phyloP scores from a whole-genome alignment of 1,284 basidiomycete genomes.

The Marasmius oreades region DNA sequence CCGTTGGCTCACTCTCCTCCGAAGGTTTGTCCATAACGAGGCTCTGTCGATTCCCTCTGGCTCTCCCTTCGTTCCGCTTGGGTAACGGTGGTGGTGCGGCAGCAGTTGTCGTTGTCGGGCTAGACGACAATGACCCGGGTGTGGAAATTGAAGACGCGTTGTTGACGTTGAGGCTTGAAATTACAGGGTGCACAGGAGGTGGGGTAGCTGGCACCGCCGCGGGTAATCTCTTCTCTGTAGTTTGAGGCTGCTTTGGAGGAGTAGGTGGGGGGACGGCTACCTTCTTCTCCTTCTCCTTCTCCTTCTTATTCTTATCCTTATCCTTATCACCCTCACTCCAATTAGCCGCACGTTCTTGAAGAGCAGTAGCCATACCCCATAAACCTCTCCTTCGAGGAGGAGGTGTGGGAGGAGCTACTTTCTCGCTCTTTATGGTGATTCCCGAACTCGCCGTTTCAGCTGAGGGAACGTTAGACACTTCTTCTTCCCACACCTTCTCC shows the following conservation, averaged over 20 bases:
- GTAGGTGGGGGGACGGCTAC: neutral
- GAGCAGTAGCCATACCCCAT: constrained; percentile 55
- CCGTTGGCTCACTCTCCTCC: neutral
- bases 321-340: constrained; percentile 43
- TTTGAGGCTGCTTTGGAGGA: constrained; percentile 1
- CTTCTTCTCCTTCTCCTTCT: constrained; percentile 20
- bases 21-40: neutral
- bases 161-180: constrained; percentile 7
- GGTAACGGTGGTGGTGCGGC: constrained; percentile 28
- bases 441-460: constrained; percentile 18
- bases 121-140: constrained; percentile 9
- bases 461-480: constrained; percentile 38
- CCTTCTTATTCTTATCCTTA: constrained; percentile 24
- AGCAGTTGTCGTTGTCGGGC: constrained; percentile 22
- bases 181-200: constrained; percentile 36
- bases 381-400: constrained; percentile 51
- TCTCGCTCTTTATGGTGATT: constrained; percentile 22
- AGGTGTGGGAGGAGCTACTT: constrained; percentile 43
- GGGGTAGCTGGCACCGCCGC: constrained; percentile 13
- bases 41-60: neutral
- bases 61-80: constrained; percentile 20
- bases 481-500: constrained; percentile 85
- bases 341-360: constrained; percentile 50
- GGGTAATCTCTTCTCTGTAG: constrained; percentile 4
- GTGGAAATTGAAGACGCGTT: constrained; percentile 12